A percentile compares a stretch with the other conserved stretches of the same genome.
Evolutionary conservation across 2,329 filamentous ascomycete genomes (phyloP).

Genomic region (Colletotrichum orbiculare): DNA sequence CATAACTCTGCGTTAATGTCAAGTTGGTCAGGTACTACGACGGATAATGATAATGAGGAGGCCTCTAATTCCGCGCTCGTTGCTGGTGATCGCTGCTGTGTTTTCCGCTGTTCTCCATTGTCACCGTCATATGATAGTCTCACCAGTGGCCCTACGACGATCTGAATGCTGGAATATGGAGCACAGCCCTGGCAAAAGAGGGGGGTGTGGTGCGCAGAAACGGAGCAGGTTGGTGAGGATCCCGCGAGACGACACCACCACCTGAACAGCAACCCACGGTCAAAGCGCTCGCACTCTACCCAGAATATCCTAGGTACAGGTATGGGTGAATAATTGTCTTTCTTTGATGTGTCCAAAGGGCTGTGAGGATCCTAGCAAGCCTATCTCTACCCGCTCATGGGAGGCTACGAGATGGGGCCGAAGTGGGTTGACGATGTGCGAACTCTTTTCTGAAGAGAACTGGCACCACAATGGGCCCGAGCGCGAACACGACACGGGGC

Average conservation of each 20-base stretch:
- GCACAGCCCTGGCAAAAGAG: no score
- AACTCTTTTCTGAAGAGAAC: neutral
- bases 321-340: neutral
- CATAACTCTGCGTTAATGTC: neutral
- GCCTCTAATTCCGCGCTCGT: neutral
- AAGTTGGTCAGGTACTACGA: constrained; percentile 2
- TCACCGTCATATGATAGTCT: neutral
- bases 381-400: neutral
- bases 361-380: neutral
- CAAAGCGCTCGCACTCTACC: no score
- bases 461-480: neutral
- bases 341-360: constrained; percentile 2
- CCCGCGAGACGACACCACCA: no score
- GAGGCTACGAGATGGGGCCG: constrained; percentile 15
- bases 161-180: no score
- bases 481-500: neutral
- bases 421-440: constrained; percentile 19
- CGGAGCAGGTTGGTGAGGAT: no score
- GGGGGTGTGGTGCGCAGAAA: no score
- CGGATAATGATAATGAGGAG: constrained; percentile 24
- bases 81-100: neutral
- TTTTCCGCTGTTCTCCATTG: neutral
- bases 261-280: no score
- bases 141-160: neutral
- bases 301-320: no score